These are phyloP conservation scores for Lipomyces sp. DNA, from an alignment of 805 yeast species.

Conservation along the genomic window DNA sequence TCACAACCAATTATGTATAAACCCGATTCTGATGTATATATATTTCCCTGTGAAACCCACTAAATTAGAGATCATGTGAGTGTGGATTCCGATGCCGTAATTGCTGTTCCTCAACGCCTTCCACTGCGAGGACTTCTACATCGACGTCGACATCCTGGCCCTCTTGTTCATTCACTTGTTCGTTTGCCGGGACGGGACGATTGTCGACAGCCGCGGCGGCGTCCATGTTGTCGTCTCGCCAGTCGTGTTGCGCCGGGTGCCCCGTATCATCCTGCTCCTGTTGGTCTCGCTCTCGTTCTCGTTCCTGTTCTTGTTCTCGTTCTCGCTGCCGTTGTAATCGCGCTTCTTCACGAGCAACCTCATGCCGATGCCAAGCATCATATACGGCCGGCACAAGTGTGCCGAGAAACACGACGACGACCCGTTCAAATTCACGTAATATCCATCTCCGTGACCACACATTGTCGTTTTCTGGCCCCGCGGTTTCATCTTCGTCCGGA, in stretches of 20 bases:
- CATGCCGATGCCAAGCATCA: constrained; percentile 37
- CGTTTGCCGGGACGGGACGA: neutral
- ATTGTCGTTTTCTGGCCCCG: neutral
- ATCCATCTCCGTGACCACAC: constrained; percentile 16
- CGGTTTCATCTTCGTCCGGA: neutral
- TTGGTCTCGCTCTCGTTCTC: constrained; percentile 9
- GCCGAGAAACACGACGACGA: constrained; percentile 33
- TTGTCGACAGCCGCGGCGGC: constrained; percentile 1
- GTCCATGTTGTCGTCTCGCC: constrained; percentile 5
- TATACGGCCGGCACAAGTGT: constrained; percentile 37
- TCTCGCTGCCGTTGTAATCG: neutral
- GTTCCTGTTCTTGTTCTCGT: neutral
- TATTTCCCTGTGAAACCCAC: too few relatives aligned
- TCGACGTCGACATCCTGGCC: neutral
- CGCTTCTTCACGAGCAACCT: constrained; percentile 20
- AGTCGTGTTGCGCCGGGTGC: neutral
- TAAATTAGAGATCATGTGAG: neutral
- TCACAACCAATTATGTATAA: too few relatives aligned
- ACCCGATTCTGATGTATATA: too few relatives aligned
- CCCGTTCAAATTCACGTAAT: constrained; percentile 22
- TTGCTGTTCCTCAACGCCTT: neutral
- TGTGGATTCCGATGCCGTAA: neutral
- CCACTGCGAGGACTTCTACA: constrained; percentile 1
- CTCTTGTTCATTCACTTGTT: neutral
- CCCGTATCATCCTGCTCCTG: constrained; percentile 6